Evolutionary conservation across 495 filamentous ascomycete species (phyloP).

Genomic region (Hypoxylon fuscum): DNA sequence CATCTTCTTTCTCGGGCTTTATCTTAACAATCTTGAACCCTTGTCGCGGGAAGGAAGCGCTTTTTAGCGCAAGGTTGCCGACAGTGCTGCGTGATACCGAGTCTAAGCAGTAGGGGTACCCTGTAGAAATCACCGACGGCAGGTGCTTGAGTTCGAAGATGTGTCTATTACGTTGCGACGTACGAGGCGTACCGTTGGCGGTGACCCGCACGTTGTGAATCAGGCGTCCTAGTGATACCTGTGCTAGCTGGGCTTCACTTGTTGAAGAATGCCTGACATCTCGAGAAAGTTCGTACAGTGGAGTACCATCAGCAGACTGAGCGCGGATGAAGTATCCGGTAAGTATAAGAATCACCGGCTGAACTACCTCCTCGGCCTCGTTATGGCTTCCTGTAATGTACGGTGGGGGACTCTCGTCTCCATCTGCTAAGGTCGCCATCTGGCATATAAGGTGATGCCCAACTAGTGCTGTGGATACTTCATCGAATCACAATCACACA

Average conservation of each 20-base stretch:
- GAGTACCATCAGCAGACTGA: constrained; percentile 29
- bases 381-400: constrained; percentile 25
- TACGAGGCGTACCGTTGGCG: constrained; percentile 32
- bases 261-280: constrained; percentile 17
- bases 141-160: constrained; percentile 44
- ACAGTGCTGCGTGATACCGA: constrained; percentile 29
- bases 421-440: constrained; percentile 17
- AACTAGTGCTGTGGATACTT: too few relatives aligned
- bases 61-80: constrained; percentile 35
- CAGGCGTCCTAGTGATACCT: constrained; percentile 45
- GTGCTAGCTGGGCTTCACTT: constrained; percentile 33
- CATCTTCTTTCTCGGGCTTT: constrained; percentile 33
- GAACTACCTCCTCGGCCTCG: constrained; percentile 43
- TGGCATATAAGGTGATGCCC: neutral
- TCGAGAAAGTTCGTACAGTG: constrained; percentile 44
- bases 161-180: constrained; percentile 27
- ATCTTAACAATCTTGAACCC: constrained; percentile 35
- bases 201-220: constrained; percentile 37
- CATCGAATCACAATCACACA: too few relatives aligned
- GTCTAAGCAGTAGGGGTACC: constrained; percentile 31
- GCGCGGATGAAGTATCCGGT: constrained; percentile 42
- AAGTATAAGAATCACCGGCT: constrained; percentile 39
- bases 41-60: constrained; percentile 34
- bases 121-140: constrained; percentile 19
- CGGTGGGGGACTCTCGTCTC: constrained; percentile 24